Percentiles rank a stretch among this genome's conserved stretches.
Evolutionary conservation across 2,329 filamentous ascomycete genomes (phyloP).

Genomic region (Cercospora zeina): DNA sequence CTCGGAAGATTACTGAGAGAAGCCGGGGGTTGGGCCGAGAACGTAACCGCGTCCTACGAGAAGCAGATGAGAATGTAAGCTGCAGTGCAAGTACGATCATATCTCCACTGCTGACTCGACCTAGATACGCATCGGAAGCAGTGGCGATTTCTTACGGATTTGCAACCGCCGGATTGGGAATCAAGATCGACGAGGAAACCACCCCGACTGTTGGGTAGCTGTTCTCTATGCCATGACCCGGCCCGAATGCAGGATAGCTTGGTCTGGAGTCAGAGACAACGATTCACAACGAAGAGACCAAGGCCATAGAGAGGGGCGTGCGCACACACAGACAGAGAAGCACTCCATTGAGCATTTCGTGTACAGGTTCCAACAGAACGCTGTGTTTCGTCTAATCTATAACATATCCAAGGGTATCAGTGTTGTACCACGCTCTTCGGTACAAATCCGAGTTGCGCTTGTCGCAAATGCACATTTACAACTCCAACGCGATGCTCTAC

Average conservation of each 20-base stretch:
- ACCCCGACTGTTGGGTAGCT: slow-evolving; percentile 16
- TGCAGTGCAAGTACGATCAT: background rate
- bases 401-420: background rate
- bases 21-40: slow-evolving; percentile 51
- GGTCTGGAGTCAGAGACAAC: no score
- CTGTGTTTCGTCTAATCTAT: background rate
- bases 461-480: background rate
- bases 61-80: slow-evolving; percentile 50
- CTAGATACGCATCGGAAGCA: slow-evolving; percentile 55
- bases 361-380: background rate
- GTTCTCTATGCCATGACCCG: background rate
- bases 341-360: background rate
- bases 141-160: slow-evolving; percentile 57
- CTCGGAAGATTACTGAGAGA: slow-evolving; percentile 55
- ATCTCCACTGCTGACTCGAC: background rate
- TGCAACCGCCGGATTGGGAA: slow-evolving; percentile 47
- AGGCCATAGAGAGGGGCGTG: no score
- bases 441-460: slow-evolving; percentile 3
- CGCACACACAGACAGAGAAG: background rate
- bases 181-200: slow-evolving; percentile 27
- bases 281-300: no score
- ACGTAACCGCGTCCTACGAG: slow-evolving; percentile 45
- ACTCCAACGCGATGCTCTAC: background rate
- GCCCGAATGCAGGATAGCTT: background rate
- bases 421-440: background rate